Percentiles rank a stretch among this genome's conserved stretches.
Conservation (phyloP, 2,329 filamentous ascomycete genomes). For the Diaporthe capsici region DNA sequence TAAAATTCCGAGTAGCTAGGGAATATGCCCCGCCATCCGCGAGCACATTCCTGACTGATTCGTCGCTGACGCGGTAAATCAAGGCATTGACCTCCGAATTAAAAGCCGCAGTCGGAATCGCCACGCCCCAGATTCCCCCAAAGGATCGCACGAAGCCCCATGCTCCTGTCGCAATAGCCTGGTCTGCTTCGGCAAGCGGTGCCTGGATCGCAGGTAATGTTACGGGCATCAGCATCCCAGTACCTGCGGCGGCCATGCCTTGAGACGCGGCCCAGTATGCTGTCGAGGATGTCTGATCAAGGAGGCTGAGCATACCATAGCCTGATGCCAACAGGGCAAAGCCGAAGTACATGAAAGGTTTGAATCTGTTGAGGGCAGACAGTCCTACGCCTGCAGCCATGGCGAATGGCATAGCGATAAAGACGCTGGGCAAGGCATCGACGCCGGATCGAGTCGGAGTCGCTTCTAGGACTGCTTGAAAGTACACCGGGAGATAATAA, state of each 20-base stretch:
- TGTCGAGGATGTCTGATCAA: conserved; percentile 52
- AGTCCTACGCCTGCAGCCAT: background rate
- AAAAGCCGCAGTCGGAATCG: conserved; percentile 59
- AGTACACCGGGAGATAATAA: conserved; percentile 30
- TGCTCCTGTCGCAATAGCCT: conserved; percentile 53
- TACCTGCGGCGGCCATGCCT: conserved; percentile 55
- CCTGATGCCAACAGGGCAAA: background rate
- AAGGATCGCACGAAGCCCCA: conserved; percentile 61
- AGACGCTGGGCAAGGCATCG: background rate
- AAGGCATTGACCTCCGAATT: background rate
- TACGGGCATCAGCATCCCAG: conserved; percentile 56
- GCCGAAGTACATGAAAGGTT: background rate
- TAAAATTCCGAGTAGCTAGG: background rate
- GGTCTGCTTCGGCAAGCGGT: conserved; percentile 51
- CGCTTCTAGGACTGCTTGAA: conserved; percentile 5
- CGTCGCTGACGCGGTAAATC: background rate
- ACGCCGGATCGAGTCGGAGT: conserved; percentile 6
- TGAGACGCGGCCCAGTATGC: conserved; percentile 58
- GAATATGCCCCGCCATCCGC: conserved; percentile 18
- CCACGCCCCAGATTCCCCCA: conserved; percentile 60
- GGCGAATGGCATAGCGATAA: background rate
- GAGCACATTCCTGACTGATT: background rate
- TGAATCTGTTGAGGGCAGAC: background rate
- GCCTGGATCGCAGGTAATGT: conserved; percentile 60
- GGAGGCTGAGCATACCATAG: conserved; percentile 49